Percentiles rank a stretch among this genome's conserved stretches.
Conservation (phyloP, 257 asterid species). For the Ocimum tenuiflorum region DNA sequence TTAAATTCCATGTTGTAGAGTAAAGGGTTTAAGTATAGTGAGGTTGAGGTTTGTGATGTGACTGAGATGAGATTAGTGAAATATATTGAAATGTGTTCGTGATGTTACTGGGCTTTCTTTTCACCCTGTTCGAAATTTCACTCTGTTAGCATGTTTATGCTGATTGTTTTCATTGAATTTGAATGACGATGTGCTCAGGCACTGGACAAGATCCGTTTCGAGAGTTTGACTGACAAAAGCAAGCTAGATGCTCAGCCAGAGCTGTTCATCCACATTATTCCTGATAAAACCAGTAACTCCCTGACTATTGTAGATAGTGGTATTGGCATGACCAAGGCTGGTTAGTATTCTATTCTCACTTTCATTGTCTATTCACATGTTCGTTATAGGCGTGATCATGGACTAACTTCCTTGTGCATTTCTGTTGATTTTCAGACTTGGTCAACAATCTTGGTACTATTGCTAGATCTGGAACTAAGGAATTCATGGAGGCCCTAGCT, state of each 20-base stretch:
- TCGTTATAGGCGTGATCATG: not conserved
- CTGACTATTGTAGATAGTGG: conserved; percentile 49
- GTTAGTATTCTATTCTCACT: conserved; percentile 21
- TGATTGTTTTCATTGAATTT: not conserved
- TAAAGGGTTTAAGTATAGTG: too few relatives aligned
- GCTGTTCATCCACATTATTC: conserved; percentile 50
- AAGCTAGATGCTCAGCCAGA: too few relatives aligned
- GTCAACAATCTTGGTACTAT: conserved; percentile 72
- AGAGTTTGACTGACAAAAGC: too few relatives aligned
- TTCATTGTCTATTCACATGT: not conserved
- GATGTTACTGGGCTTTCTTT: too few relatives aligned
- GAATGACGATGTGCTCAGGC: conserved; percentile 31
- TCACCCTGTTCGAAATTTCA: too few relatives aligned
- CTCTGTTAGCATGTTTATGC: too few relatives aligned
- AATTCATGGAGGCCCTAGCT: conserved; percentile 60
- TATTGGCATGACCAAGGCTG: too few relatives aligned
- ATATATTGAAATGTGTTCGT: too few relatives aligned
- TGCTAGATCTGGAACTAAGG: conserved; percentile 65
- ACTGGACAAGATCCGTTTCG: conserved; percentile 56
- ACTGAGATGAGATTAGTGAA: too few relatives aligned
- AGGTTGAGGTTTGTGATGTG: too few relatives aligned
- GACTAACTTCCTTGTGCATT: not conserved
- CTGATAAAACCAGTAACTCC: conserved; percentile 54
- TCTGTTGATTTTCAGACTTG: conserved; percentile 37
- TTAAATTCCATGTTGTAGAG: too few relatives aligned